Percentiles rank a stretch among this genome's conserved stretches.
These are phyloP conservation scores for Salix dunnii DNA, from an alignment of 345 rosid genomes.

Conservation along the genomic window DNA sequence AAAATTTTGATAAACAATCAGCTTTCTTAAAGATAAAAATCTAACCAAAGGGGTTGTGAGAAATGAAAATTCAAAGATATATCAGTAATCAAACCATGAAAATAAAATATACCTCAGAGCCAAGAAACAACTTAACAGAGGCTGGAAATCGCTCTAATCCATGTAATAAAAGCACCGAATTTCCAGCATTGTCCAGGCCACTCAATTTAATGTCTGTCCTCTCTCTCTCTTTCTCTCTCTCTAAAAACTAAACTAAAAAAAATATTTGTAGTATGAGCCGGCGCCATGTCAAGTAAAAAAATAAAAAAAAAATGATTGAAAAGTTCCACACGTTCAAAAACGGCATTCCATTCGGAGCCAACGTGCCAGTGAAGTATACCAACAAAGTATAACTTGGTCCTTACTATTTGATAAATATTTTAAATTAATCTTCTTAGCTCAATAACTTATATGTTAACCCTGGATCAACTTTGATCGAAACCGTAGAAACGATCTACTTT, in stretches of 20 bases:
- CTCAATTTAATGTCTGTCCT: slow-evolving; percentile 13
- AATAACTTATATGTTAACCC: not conserved
- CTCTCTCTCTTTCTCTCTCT: slow-evolving; percentile 2
- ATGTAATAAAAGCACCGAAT: slow-evolving; percentile 26
- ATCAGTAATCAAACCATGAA: not conserved
- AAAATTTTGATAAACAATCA: slow-evolving; percentile 6
- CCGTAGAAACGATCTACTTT: not conserved
- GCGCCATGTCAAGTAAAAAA: slow-evolving; percentile 2
- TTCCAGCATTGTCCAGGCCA: slow-evolving; percentile 34
- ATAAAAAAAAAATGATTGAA: not conserved
- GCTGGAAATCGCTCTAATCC: slow-evolving; percentile 32
- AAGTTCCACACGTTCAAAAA: not conserved
- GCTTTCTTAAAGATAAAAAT: not conserved
- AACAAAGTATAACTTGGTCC: not conserved
- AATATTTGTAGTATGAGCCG: slow-evolving; percentile 10
- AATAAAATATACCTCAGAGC: slow-evolving; percentile 19
- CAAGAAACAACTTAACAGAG: slow-evolving; percentile 33
- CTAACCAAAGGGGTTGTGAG: not conserved
- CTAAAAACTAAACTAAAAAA: not conserved
- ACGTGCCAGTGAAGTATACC: not conserved
- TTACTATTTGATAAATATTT: not conserved
- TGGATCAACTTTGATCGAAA: not conserved
- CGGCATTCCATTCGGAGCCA: not conserved
- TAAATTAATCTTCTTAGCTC: not conserved
- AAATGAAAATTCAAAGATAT: not conserved